These are phyloP conservation scores for Asterella californica DNA, from an alignment of 225 moss, liverwort and hornwort genomes.

Conservation along the genomic window DNA sequence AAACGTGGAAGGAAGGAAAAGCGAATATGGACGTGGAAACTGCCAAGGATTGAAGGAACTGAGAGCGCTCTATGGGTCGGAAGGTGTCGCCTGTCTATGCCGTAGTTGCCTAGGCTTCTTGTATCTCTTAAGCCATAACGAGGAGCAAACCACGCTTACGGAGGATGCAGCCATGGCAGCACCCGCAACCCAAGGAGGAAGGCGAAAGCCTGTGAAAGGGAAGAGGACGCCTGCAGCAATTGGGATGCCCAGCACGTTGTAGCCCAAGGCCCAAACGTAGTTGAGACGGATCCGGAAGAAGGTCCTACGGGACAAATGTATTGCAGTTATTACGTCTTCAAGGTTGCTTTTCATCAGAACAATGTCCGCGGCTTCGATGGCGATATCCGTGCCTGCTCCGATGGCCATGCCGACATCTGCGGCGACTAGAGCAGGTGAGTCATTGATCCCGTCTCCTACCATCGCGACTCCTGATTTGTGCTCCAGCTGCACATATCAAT, in stretches of 20 bases:
- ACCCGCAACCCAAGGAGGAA: constrained; percentile 95
- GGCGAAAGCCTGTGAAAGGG: constrained; percentile 64
- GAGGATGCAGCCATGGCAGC: constrained; percentile 98
- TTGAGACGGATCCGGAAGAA: constrained; percentile 80
- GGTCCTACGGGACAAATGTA: constrained; percentile 76
- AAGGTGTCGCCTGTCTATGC: not conserved
- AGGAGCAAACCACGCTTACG: constrained; percentile 90
- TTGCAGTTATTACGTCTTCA: constrained; percentile 90
- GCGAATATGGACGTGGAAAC: not conserved
- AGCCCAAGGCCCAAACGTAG: constrained; percentile 91
- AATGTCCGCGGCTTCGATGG: constrained; percentile 95
- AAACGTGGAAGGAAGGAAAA: not conserved
- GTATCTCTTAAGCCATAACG: constrained; percentile 85
- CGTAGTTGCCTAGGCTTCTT: constrained; percentile 50
- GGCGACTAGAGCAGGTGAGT: constrained; percentile 89
- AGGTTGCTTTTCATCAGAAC: constrained; percentile 93
- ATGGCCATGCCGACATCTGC: constrained; percentile 99
- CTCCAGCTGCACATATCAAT: constrained; percentile 21
- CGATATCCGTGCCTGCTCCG: constrained; percentile 94
- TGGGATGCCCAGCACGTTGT: constrained; percentile 87
- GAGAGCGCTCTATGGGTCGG: not conserved
- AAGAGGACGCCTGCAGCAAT: constrained; percentile 82
- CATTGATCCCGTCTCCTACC: constrained; percentile 99
- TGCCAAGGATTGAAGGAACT: not conserved
- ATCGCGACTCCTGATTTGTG: constrained; percentile 69